Evolutionary conservation across 2,329 filamentous ascomycete species (phyloP).

Genomic region (Cladobotryum protrusum): DNA sequence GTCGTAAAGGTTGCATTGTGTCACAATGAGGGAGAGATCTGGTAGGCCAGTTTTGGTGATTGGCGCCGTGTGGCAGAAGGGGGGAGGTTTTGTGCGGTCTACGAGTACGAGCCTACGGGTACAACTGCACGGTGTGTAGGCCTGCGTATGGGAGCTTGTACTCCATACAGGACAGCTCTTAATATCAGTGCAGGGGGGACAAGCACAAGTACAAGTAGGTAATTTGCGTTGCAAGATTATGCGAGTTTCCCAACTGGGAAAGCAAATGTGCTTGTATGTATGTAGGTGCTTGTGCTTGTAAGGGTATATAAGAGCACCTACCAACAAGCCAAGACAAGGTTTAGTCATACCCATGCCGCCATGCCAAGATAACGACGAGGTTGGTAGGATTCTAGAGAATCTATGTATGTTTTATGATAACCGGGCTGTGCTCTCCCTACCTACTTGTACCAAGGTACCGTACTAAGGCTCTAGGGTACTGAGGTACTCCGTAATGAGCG

Average conservation of each 20-base stretch:
- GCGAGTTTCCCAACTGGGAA: too few relatives aligned
- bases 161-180: neutral
- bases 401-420: neutral
- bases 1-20: constrained; percentile 1
- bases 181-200: neutral
- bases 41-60: constrained; percentile 9
- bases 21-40: constrained; percentile 4
- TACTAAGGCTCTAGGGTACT: too few relatives aligned
- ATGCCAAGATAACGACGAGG: neutral
- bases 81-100: neutral
- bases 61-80: constrained; percentile 10
- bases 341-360: too few relatives aligned
- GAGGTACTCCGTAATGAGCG: neutral
- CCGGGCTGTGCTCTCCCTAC: neutral
- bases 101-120: too few relatives aligned
- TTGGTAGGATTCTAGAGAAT: neutral
- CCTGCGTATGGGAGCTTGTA: neutral
- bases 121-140: neutral
- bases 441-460: too few relatives aligned
- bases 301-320: too few relatives aligned
- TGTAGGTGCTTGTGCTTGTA: too few relatives aligned
- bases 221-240: too few relatives aligned
- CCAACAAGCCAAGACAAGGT: too few relatives aligned
- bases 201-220: too few relatives aligned
- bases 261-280: too few relatives aligned